Base-by-base conservation (phyloP, 345 rosid species). In the Camelina hispida region DNA sequence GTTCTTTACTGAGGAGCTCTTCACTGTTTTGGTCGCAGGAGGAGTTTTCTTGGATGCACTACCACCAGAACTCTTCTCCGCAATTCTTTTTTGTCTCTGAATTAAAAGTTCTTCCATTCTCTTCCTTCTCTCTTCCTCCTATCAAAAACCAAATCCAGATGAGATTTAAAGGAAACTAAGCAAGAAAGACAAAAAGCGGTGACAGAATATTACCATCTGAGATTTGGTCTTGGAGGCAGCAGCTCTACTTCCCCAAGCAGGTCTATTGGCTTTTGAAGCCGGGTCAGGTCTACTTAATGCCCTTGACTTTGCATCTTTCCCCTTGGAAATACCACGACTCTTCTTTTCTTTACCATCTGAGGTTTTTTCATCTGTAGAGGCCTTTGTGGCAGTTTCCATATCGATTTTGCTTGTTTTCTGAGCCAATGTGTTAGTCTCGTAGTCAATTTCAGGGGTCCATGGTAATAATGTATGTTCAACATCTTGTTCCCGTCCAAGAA, bases 1-100 rank as follows among this genome's bases (percentile, higher is more conserved):
- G 18, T 77, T 84, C 76, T 81, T 84, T 3, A 30, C 22, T 22
- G n/a, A 22, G 51, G n/a, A 22, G 51, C 60, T 69, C 46, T 69
- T 59, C 50, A 81, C 59, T 30, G 80, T 65, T 78, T 75, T 79
- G 20, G 58, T 83, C 14, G 74, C 82, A 2, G 64, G 58, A 0
- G 81, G 68, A 63, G 80, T 83, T 84, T 81, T 87, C 83, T 81
- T 85, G 67, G 88, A 11, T 68, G 83, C 88, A 59, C 66, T 72
- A 69, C 75, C 63, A 22, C 79, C 75, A 55, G 85, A 50, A 78
- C 96, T 90, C 88, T 91, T 92, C 82, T 86, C 96, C 28, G 99
- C 89, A 51, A 95, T 95, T 81, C 99, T 90, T 86, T 86, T 90
- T 85, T 90, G 97, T 52, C 99, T 87, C 77, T 89, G 91, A 72